These are phyloP conservation scores for Grigorovia humatica DNA, from an alignment of 805 yeast genomes.

Conservation along the genomic window DNA sequence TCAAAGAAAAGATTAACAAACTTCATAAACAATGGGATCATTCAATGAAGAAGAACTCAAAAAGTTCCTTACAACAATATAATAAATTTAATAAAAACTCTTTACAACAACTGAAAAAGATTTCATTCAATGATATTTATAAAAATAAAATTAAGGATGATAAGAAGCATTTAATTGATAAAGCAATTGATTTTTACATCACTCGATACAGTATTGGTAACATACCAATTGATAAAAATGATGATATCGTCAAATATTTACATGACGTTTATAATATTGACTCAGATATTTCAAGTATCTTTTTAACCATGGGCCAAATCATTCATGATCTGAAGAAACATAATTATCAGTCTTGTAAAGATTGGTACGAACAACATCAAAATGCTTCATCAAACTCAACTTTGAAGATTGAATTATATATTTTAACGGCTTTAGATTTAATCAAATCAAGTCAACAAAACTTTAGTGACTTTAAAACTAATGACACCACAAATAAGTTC, in stretches of 20 bases:
- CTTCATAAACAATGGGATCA: conserved; percentile 26
- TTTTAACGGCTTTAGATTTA: conserved; percentile 14
- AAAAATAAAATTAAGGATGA: conserved; percentile 23
- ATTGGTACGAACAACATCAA: conserved; percentile 33
- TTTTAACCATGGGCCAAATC: conserved; percentile 35
- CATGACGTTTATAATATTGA: conserved; percentile 25
- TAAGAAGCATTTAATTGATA: conserved; percentile 24
- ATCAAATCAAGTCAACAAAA: conserved; percentile 6
- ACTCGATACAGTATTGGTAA: conserved; percentile 38
- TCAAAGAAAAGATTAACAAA: conserved; percentile 23
- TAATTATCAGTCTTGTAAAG: conserved; percentile 36
- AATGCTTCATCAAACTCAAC: conserved; percentile 2
- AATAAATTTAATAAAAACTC: conserved; percentile 22
- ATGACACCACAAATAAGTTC: conserved; percentile 5
- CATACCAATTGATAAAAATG: conserved; percentile 24
- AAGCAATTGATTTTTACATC: conserved; percentile 38
- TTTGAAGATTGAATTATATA: conserved; percentile 19
- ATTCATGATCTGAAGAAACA: conserved; percentile 29
- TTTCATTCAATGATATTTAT: conserved; percentile 28
- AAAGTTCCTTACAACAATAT: conserved; percentile 18
- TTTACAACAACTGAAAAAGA: conserved; percentile 24
- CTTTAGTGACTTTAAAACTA: neutral
- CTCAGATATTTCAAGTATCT: conserved; percentile 26
- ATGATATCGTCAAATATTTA: conserved; percentile 22
- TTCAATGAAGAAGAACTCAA: conserved; percentile 20